phyloP scores from a whole-genome alignment of 2,329 filamentous ascomycete species.

The Paracorniculantispora psalliotae region DNA sequence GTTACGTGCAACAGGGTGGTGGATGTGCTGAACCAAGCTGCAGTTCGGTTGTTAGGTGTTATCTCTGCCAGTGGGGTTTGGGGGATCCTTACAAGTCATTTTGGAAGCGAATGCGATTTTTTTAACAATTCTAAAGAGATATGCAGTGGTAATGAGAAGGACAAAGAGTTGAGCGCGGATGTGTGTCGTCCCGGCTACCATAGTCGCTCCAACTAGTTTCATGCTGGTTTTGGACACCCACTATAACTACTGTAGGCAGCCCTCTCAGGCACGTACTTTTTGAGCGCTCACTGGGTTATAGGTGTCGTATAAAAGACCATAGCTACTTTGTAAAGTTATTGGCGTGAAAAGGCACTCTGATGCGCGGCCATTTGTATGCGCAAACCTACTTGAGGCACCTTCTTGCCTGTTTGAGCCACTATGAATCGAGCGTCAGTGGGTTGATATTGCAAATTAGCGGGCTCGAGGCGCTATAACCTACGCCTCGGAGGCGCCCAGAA shows the following conservation, averaged over 20 bases:
- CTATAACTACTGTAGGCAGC: neutral
- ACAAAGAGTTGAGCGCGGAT: neutral
- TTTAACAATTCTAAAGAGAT: neutral
- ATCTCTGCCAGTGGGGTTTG: neutral
- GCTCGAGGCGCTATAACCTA: too few species aligned
- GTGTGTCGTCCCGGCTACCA: neutral
- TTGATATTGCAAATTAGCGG: neutral
- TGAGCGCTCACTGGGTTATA: neutral
- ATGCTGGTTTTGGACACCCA: neutral
- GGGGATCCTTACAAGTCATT: constrained; percentile 9
- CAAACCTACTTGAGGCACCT: too few species aligned
- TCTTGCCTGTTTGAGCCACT: neutral
- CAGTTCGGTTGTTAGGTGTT: neutral
- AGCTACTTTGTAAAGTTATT: too few species aligned
- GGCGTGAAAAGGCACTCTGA: too few species aligned
- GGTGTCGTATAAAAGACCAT: neutral
- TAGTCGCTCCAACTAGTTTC: neutral
- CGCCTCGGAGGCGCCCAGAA: too few species aligned
- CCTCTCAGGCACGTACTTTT: neutral
- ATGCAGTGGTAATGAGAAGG: neutral
- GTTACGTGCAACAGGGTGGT: constrained; percentile 39
- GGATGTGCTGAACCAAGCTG: constrained; percentile 40
- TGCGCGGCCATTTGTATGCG: neutral
- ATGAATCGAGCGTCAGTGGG: neutral
- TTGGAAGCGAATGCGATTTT: too few species aligned